Conservation (phyloP, 305 asterid species). For the Vinca major region DNA sequence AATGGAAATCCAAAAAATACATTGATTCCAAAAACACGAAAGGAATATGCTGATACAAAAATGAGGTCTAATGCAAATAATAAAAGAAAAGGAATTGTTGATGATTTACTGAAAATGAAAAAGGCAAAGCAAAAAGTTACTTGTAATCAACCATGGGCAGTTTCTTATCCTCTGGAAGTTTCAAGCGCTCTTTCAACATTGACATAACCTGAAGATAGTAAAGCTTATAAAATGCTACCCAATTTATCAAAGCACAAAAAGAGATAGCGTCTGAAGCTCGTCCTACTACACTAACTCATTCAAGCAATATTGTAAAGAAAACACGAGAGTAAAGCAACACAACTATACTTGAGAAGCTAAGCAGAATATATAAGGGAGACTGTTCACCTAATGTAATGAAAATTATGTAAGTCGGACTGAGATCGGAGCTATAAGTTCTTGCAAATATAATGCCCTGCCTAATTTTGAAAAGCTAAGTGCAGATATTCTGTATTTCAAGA, state of each 20-base stretch:
- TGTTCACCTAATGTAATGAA: not conserved
- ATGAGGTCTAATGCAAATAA: not conserved
- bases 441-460: not conserved
- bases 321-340: not conserved
- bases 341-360: not conserved
- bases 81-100: not conserved
- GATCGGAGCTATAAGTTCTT: not conserved
- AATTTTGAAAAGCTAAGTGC: not conserved
- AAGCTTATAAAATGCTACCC: conserved; percentile 9
- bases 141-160: conserved; percentile 86
- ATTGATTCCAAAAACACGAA: not conserved
- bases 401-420: not conserved
- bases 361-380: not conserved
- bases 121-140: conserved; percentile 27
- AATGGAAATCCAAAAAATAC: not conserved
- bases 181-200: conserved; percentile 75
- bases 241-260: not conserved
- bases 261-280: not conserved
- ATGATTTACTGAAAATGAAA: not conserved
- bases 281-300: not conserved
- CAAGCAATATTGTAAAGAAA: not conserved
- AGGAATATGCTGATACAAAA: not conserved
- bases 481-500: not conserved
- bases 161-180: conserved; percentile 42
- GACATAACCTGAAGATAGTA: conserved; percentile 54